Evolutionary conservation across 805 yeast genomes (phyloP).

Genomic region (Suhomyces sp.): DNA sequence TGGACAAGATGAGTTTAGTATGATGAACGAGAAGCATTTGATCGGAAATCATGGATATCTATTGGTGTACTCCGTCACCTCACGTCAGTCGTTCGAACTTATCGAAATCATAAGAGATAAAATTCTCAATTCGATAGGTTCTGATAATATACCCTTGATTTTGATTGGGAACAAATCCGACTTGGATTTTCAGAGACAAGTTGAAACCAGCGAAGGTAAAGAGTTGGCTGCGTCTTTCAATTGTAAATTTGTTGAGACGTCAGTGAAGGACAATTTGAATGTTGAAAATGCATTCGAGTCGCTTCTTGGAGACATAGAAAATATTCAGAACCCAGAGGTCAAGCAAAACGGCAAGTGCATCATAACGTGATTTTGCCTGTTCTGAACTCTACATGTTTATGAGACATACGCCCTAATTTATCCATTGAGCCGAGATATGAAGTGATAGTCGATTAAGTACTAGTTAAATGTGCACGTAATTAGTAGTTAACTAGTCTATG

Average conservation of each 20-base stretch:
- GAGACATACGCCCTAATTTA: neutral
- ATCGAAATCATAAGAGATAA: constrained; percentile 77
- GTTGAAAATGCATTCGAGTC: constrained; percentile 62
- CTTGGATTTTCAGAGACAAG: constrained; percentile 59
- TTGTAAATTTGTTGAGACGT: constrained; percentile 47
- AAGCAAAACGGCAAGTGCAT: constrained; percentile 50
- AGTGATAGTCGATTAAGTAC: neutral
- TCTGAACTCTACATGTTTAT: neutral
- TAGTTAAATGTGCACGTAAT: neutral
- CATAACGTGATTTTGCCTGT: constrained; percentile 15
- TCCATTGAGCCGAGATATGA: neutral
- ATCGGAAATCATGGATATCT: constrained; percentile 84
- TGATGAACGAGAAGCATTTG: constrained; percentile 72
- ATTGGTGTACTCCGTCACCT: constrained; percentile 77
- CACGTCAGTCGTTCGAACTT: constrained; percentile 73
- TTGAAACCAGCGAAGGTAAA: constrained; percentile 41
- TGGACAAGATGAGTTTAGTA: constrained; percentile 86
- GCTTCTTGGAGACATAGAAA: constrained; percentile 58
- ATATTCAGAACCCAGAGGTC: constrained; percentile 51
- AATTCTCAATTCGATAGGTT: constrained; percentile 64
- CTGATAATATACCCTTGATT: constrained; percentile 47
- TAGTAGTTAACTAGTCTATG: neutral
- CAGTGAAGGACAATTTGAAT: constrained; percentile 47
- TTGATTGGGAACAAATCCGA: constrained; percentile 70
- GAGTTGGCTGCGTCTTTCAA: constrained; percentile 42